Percentiles rank a stretch among this genome's conserved stretches.
Evolutionary conservation across 306 rosid species (phyloP).

Genomic region (Elaeagnus macrophylla): DNA sequence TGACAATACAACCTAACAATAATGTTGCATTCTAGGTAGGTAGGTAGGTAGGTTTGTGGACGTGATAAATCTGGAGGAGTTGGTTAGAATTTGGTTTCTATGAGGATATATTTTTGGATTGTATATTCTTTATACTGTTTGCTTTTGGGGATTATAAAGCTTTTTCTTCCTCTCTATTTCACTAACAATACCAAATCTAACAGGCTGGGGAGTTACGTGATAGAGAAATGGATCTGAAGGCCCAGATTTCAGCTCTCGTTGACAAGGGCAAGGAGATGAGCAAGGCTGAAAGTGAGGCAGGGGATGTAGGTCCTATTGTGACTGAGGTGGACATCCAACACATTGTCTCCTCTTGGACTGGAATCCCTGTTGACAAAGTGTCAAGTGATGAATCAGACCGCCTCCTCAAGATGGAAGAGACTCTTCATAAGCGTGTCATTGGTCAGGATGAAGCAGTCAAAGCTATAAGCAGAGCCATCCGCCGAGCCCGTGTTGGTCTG

Average conservation of each 20-base stretch:
- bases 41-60: neutral
- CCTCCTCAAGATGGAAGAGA: conserved; percentile 75
- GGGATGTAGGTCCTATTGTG: conserved; percentile 97
- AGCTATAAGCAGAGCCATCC: conserved; percentile 88
- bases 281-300: conserved; percentile 87
- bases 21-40: neutral
- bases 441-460: conserved; percentile 96
- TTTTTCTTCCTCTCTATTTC: neutral
- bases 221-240: conserved; percentile 83
- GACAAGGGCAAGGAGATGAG: conserved; percentile 79
- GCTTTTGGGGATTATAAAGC: neutral
- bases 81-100: neutral
- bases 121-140: neutral
- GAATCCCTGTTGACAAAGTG: conserved; percentile 91
- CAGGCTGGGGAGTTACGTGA: conserved; percentile 95
- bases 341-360: conserved; percentile 97
- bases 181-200: conserved; percentile 12
- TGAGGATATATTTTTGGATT: neutral
- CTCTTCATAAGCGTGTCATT: conserved; percentile 87
- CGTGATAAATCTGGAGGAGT: neutral
- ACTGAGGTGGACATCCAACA: conserved; percentile 78
- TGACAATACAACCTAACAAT: too few species aligned
- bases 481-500: conserved; percentile 92
- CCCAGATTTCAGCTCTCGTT: conserved; percentile 68
- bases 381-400: conserved; percentile 82